Evolutionary conservation across 2,329 filamentous ascomycete species (phyloP).

Genomic region (Scedosporium apiospermum): DNA sequence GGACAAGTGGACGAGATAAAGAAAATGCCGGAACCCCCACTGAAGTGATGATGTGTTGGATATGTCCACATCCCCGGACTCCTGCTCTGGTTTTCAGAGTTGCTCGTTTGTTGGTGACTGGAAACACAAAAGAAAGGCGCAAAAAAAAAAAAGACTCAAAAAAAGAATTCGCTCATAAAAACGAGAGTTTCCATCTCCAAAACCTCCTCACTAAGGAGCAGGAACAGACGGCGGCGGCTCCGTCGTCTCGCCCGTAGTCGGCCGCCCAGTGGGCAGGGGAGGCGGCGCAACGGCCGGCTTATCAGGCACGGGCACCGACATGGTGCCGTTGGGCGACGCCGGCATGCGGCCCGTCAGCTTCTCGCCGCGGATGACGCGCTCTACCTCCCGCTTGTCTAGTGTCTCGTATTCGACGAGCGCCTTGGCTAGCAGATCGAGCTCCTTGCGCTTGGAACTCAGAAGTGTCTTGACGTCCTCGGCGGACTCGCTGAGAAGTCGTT

Average conservation of each 20-base stretch:
- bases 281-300: neutral
- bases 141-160: neutral
- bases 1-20: too few species aligned
- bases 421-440: conserved; percentile 79
- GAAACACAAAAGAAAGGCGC: neutral
- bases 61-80: too few species aligned
- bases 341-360: conserved; percentile 62
- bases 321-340: conserved; percentile 14
- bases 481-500: conserved; percentile 72
- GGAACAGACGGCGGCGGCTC: neutral
- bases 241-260: neutral
- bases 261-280: neutral
- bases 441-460: conserved; percentile 64
- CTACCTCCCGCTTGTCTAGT: conserved; percentile 77
- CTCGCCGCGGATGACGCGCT: conserved; percentile 81
- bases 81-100: too few species aligned
- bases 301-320: conserved; percentile 4
- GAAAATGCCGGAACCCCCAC: too few species aligned
- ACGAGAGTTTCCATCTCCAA: neutral
- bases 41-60: too few species aligned
- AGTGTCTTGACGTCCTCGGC: conserved; percentile 64
- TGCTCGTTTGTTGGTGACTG: neutral
- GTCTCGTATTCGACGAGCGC: conserved; percentile 94
- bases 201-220: neutral
- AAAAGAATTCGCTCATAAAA: neutral